Evolutionary conservation across 306 rosid species (phyloP), one percentile per base, ranked within the genome.

Genomic region (Cicer chorassanicum): DNA sequence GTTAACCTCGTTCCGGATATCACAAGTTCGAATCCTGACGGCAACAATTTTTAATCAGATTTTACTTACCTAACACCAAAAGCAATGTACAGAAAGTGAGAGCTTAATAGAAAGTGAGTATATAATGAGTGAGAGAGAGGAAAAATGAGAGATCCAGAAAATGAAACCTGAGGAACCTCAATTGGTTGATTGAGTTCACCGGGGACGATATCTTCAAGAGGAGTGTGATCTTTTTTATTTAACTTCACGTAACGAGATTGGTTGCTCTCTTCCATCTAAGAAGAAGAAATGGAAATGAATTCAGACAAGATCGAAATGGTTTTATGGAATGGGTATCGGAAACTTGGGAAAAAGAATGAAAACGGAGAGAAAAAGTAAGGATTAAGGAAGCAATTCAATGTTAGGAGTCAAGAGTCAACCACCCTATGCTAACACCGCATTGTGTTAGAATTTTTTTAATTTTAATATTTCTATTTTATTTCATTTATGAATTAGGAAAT

Each of bases 181-280:
- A 95, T 84, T 19, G 99, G 99, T 80, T 92, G 98, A 78, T 92
- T 92, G 70, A 95, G 99, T 88, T 95, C 99, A 18, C 99, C 99
- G 11, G 99, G 98, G 48, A 79, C 80, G 62, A 92, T 92, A 19
- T 95, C 99, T 68, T 92, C 90, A 10, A 88, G 39, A 48, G 93
- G 92, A 4, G 72, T 81, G 54, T 92, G 99, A 81, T 92, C 96
- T 72, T 95, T 95, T 72, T 95, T 95, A 1, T 84, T 87, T 76
- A 95, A 76, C 84, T 92, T 95, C 81, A 92, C 99, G 65, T 95
- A 95, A 68, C 89, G 89, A 38, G 98, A 95, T 59, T 85, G 90
- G 14, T 81, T 73, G 48, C 74, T 89, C 42, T 95, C 97, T 68
- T 85, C 98, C 99, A 95, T 95, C 84, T 61, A 1, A 55, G 9